Evolutionary conservation across 495 filamentous ascomycete genomes (phyloP).

Genomic region (Bathelium albidoporum): DNA sequence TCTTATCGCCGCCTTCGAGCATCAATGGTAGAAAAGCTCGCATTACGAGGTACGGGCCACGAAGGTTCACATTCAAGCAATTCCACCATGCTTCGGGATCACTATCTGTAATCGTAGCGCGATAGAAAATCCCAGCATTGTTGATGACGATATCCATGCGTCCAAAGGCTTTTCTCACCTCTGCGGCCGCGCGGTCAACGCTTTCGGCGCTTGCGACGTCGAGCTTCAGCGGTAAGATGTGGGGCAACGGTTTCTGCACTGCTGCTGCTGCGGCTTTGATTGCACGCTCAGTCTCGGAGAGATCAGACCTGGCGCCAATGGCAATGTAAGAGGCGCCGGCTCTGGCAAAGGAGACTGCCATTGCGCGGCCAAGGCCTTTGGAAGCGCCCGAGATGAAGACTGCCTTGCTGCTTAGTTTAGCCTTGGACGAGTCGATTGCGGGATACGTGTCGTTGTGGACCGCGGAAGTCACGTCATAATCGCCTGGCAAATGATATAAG

Average conservation of each 20-base stretch:
- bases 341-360: slow-evolving; percentile 21
- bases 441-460: slow-evolving; percentile 25
- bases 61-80: slow-evolving; percentile 38
- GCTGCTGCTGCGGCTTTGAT: slow-evolving; percentile 31
- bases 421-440: slow-evolving; percentile 20
- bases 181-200: slow-evolving; percentile 29
- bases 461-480: slow-evolving; percentile 5
- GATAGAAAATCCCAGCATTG: slow-evolving; percentile 40
- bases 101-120: slow-evolving; percentile 29
- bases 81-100: slow-evolving; percentile 41
- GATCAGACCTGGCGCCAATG: slow-evolving; percentile 35
- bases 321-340: slow-evolving; percentile 22
- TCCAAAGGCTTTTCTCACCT: slow-evolving; percentile 25
- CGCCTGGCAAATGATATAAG: background rate
- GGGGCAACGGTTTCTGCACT: slow-evolving; percentile 30
- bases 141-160: slow-evolving; percentile 46
- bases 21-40: slow-evolving; percentile 37
- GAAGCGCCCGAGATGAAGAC: slow-evolving; percentile 28
- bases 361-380: slow-evolving; percentile 23
- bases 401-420: slow-evolving; percentile 19
- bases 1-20: slow-evolving; percentile 30
- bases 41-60: slow-evolving; percentile 36
- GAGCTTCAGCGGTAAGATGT: slow-evolving; percentile 33
- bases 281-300: slow-evolving; percentile 27
- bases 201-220: slow-evolving; percentile 35